Percentiles rank a stretch among this genome's conserved stretches.
phyloP scores from a whole-genome alignment of 108 stramenopile genomes.

The Hondaea fermentalgiana region DNA sequence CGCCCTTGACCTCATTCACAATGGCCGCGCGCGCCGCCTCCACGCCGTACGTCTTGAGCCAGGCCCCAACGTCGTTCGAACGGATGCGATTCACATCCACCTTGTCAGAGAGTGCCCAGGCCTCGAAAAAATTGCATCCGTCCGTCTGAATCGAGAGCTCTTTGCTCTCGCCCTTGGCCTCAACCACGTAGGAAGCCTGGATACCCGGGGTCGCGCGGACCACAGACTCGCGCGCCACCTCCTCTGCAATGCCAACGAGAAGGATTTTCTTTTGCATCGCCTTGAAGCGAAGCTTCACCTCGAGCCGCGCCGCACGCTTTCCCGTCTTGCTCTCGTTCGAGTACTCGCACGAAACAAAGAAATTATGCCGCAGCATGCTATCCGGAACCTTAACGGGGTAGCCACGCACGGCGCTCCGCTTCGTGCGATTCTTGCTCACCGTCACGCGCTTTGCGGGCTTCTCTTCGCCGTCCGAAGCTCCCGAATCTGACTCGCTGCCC shows the following conservation, averaged over 20 bases:
- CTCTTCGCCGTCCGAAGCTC: neutral
- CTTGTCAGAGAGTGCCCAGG: conserved; percentile 67
- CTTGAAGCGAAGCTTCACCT: neutral
- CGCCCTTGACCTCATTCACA: conserved; percentile 84
- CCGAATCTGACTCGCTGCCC: neutral
- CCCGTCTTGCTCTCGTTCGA: neutral
- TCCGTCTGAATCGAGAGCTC: conserved; percentile 72
- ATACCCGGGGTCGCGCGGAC: conserved; percentile 72
- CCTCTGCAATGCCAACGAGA: conserved; percentile 89
- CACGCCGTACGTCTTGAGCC: conserved; percentile 85
- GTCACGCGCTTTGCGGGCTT: neutral
- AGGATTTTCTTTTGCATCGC: conserved; percentile 69
- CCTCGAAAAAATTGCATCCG: conserved; percentile 83
- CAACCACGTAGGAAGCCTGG: conserved; percentile 63
- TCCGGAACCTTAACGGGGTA: neutral
- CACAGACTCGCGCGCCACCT: conserved; percentile 63
- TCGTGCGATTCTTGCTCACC: neutral
- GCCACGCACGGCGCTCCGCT: neutral
- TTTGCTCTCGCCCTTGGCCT: conserved; percentile 61
- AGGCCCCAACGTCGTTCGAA: conserved; percentile 87
- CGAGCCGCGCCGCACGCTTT: neutral
- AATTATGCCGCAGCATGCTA: neutral
- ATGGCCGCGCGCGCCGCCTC: conserved; percentile 89
- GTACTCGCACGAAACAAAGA: neutral
- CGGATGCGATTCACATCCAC: conserved; percentile 71